A percentile compares a stretch with the other conserved stretches of the same genome.
These are phyloP conservation scores for Musa balbisiana DNA, from an alignment of 202 grass and related monocot genomes.

Conservation along the genomic window DNA sequence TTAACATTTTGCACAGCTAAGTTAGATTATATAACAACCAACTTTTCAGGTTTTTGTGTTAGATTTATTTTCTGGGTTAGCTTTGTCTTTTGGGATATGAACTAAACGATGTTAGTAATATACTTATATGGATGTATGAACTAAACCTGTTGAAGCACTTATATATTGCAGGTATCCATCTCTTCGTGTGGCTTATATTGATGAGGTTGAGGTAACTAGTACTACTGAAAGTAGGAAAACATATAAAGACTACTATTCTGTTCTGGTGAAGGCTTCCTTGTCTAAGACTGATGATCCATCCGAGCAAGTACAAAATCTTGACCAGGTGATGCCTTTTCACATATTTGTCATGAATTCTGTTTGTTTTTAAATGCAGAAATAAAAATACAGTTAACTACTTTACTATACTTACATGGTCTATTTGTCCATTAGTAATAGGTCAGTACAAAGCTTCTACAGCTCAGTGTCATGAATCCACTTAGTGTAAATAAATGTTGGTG, in stretches of 20 bases:
- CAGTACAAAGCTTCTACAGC: no score
- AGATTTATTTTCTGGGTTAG: not conserved
- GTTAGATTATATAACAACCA: no score
- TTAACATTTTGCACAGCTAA: no score
- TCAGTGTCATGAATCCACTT: no score
- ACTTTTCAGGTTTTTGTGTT: no score
- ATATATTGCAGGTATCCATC: conserved; percentile 67
- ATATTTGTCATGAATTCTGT: not conserved
- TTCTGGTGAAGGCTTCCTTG: conserved; percentile 77
- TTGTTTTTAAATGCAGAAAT: not conserved
- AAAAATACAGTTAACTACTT: not conserved
- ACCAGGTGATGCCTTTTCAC: conserved; percentile 53
- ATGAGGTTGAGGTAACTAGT: conserved; percentile 59
- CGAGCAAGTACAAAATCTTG: conserved; percentile 70
- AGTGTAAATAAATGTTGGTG: no score
- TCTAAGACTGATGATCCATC: conserved; percentile 54
- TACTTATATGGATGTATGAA: conserved; percentile 13
- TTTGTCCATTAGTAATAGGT: no score
- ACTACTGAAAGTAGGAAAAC: conserved; percentile 43
- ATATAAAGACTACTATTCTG: conserved; percentile 80
- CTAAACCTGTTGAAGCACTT: conserved; percentile 21
- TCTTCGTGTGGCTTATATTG: conserved; percentile 94
- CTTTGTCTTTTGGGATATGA: not conserved
- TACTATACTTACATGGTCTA: not conserved
- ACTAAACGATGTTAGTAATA: not conserved